Evolutionary conservation across 164 flowering plant genomes (phyloP), one percentile per base, ranked within the genome.

Genomic region (Protea cynaroides): DNA sequence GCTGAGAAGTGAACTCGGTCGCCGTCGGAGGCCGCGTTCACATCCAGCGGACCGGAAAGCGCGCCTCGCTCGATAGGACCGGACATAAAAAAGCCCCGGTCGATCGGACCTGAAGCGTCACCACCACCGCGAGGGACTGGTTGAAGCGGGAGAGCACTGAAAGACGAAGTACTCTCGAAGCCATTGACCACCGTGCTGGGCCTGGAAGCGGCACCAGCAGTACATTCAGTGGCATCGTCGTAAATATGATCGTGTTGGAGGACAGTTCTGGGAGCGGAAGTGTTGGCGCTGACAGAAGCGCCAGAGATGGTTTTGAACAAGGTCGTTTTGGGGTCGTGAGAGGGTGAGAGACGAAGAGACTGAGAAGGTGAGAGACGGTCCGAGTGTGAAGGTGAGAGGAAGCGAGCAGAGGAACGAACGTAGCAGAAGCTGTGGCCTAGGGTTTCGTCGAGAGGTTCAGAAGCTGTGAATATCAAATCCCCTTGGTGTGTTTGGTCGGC

Each of bases 371-470:
- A 87, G 40, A 86, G 73, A 56, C 88, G 88, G 77, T 79, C 89
- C 65, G 97, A 89, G 62, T 78, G 76, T 22, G 85, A 72, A 1
- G 97, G 92, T 14, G 96, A 86, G 60, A 81, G 69, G 66, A 86
- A 86, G 18, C 90, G 83, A 44, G 85, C 82, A 0, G 96, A 89
- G 2, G 92, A 84, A 18, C 89, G 86, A 25, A 89, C 90, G 83
- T 95, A 95, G 78, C 96, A 87, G 80, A 92, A 95, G 37, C 98
- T 92, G 76, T 92, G 99, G 56, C 99, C 99, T 63, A 92, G 91
- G 80, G 99, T 86, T 76, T 95, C 98, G 65, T 95, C 99, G 43
- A 86, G 69, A 15, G 87, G 84, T 67, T 82, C 89, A 18, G 77
- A 50, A 8, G 76, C 73, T 3, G 82, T 18, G 79, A 83, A 82